These are phyloP conservation scores for Clitopilus hobsonii DNA, from an alignment of 768 basidiomycete species.

Conservation along the genomic window DNA sequence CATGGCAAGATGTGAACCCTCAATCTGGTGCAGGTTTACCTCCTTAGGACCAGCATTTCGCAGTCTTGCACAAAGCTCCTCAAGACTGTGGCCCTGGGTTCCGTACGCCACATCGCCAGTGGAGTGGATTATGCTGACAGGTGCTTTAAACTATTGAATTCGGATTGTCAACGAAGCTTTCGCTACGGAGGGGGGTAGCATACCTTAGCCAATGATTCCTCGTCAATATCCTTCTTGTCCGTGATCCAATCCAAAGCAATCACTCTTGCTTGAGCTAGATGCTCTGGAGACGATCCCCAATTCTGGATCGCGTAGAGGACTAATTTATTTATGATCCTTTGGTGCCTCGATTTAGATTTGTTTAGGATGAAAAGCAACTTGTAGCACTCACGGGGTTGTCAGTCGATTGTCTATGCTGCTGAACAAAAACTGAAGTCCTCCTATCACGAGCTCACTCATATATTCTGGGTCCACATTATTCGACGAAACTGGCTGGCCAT, in stretches of 20 bases:
- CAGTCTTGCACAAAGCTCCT: constrained; percentile 5
- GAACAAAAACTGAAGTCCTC: constrained; percentile 7
- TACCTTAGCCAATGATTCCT: constrained; percentile 8
- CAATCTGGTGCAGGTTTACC: constrained; percentile 8
- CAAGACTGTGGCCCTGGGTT: constrained; percentile 1
- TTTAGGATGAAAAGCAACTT: background rate
- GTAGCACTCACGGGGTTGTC: constrained; percentile 5
- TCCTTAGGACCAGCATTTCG: constrained; percentile 5
- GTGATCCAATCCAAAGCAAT: constrained; percentile 8
- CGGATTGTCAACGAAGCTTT: background rate
- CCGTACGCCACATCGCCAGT: constrained; percentile 12
- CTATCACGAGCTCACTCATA: constrained; percentile 15
- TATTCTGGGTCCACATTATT: constrained; percentile 8
- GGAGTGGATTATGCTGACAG: constrained; percentile 13
- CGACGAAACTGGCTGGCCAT: background rate
- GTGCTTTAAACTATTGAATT: constrained; percentile 7
- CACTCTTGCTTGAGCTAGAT: constrained; percentile 4
- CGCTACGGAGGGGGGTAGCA: background rate
- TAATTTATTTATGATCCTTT: background rate
- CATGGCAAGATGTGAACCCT: constrained; percentile 10
- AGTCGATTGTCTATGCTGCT: constrained; percentile 3
- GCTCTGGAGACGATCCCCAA: constrained; percentile 10
- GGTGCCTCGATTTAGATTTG: background rate
- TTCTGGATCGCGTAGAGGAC: constrained; percentile 7
- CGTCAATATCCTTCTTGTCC: background rate